A percentile compares a stretch with the other conserved stretches of the same genome.
Conservation (phyloP, 805 yeast genomes). For the Wickerhamiella qilinensis region DNA sequence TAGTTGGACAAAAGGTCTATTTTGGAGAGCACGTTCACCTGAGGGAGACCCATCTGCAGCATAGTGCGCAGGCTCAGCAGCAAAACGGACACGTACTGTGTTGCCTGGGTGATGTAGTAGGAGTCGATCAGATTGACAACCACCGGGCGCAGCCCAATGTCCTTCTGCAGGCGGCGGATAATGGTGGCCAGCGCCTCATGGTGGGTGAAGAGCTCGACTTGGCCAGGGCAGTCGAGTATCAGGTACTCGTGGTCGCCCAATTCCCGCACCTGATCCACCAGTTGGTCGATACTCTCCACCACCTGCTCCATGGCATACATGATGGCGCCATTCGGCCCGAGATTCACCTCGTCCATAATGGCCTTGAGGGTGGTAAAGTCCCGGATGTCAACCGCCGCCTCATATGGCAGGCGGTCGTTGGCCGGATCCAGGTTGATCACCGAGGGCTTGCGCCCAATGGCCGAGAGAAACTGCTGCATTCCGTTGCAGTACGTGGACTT, state of each 20-base stretch:
- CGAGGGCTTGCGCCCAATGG: constrained; percentile 82
- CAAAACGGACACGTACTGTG: constrained; percentile 72
- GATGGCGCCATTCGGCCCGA: constrained; percentile 86
- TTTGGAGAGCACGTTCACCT: constrained; percentile 80
- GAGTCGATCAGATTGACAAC: constrained; percentile 82
- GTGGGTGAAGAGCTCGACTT: constrained; percentile 86
- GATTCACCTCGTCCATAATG: constrained; percentile 49
- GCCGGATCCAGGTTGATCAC: constrained; percentile 88
- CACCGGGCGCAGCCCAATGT: constrained; percentile 42
- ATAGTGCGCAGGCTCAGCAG: constrained; percentile 73
- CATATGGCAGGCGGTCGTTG: constrained; percentile 54
- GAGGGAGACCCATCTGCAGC: constrained; percentile 88
- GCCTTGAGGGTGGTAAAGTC: constrained; percentile 64
- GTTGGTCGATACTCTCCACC: constrained; percentile 40
- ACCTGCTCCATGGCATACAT: constrained; percentile 67
- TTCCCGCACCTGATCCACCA: constrained; percentile 38
- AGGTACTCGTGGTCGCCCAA: constrained; percentile 43
- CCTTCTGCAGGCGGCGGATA: constrained; percentile 46
- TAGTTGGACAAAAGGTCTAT: constrained; percentile 66
- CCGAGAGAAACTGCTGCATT: constrained; percentile 75
- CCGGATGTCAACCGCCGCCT: constrained; percentile 62
- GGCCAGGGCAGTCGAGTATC: constrained; percentile 78
- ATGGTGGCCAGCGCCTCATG: constrained; percentile 58
- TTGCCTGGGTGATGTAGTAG: constrained; percentile 65
- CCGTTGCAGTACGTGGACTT: constrained; percentile 92